A percentile compares a stretch with the other conserved stretches of the same genome.
Conservation (phyloP, 2,329 filamentous ascomycete species). For the Hymenoscyphus albidus region DNA sequence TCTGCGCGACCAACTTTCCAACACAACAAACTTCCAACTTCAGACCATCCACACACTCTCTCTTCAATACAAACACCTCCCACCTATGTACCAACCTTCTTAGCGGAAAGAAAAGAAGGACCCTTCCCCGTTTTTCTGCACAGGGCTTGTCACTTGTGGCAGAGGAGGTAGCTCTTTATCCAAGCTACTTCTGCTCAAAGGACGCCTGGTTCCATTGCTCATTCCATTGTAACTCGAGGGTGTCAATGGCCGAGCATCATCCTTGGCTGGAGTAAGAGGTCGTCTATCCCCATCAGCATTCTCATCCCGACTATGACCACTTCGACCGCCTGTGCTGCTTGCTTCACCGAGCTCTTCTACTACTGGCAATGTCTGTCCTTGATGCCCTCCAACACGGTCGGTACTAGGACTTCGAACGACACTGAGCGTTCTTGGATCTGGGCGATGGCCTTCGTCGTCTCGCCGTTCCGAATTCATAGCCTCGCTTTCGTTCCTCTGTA, state of each 20-base stretch:
- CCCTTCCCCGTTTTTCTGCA: slow-evolving; percentile 15
- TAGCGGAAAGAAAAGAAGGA: slow-evolving; percentile 9
- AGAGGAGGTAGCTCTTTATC: slow-evolving; percentile 59
- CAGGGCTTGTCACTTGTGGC: slow-evolving; percentile 36
- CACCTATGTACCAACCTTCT: background rate
- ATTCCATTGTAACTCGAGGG: slow-evolving; percentile 18
- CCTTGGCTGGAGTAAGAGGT: slow-evolving; percentile 43
- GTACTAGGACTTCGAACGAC: slow-evolving; percentile 54
- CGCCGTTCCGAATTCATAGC: slow-evolving; percentile 31
- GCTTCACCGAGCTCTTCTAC: slow-evolving; percentile 87
- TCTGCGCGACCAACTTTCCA: background rate
- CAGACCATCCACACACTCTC: background rate
- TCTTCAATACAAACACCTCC: background rate
- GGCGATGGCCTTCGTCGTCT: slow-evolving; percentile 30
- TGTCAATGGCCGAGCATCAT: slow-evolving; percentile 28
- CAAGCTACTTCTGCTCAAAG: slow-evolving; percentile 52
- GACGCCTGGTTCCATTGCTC: slow-evolving; percentile 13
- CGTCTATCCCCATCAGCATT: slow-evolving; percentile 35
- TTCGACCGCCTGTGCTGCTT: slow-evolving; percentile 59
- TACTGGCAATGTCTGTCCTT: slow-evolving; percentile 68
- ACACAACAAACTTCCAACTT: background rate
- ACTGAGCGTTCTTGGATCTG: slow-evolving; percentile 44
- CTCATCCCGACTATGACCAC: slow-evolving; percentile 44
- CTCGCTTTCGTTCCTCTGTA: slow-evolving; percentile 31
- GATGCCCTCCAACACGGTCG: slow-evolving; percentile 49